Percentiles rank a stretch among this genome's conserved stretches.
phyloP scores from a whole-genome alignment of 305 asterid genomes.

The Fraxinus dipetala region DNA sequence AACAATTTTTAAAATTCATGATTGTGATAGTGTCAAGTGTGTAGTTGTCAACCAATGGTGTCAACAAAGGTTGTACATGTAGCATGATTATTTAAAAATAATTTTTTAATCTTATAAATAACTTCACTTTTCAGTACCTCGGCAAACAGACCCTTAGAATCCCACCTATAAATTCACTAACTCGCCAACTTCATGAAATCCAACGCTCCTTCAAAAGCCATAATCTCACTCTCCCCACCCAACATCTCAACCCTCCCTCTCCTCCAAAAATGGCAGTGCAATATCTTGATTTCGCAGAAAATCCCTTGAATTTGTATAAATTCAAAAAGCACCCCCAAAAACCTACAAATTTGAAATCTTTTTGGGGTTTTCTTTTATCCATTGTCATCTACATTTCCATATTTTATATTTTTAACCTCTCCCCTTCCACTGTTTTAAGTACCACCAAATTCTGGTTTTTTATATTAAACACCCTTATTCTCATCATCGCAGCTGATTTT shows the following conservation, averaged over 20 bases:
- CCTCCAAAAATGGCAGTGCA: conserved; percentile 28
- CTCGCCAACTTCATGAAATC: conserved; percentile 18
- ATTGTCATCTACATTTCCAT: conserved; percentile 37
- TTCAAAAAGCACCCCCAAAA: conserved; percentile 20
- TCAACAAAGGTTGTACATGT: too few relatives aligned
- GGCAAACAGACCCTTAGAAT: not conserved
- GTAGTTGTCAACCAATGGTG: too few relatives aligned
- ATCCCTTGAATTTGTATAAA: conserved; percentile 23
- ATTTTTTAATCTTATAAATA: too few relatives aligned
- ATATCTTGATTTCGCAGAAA: conserved; percentile 23
- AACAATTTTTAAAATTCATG: too few relatives aligned
- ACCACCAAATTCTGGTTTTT: conserved; percentile 69
- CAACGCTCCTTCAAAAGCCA: conserved; percentile 8
- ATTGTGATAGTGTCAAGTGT: too few relatives aligned
- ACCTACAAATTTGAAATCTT: conserved; percentile 34
- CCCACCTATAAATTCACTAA: conserved; percentile 37
- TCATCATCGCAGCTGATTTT: conserved; percentile 55
- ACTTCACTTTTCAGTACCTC: too few relatives aligned
- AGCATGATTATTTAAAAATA: too few relatives aligned
- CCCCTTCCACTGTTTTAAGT: conserved; percentile 40
- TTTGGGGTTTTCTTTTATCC: conserved; percentile 41
- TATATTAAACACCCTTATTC: conserved; percentile 54
- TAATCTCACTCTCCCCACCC: not conserved
- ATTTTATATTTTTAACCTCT: conserved; percentile 52
- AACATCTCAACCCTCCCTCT: not conserved